A percentile compares a stretch with the other conserved stretches of the same genome.
These are phyloP conservation scores for Nicotiana sylvestris DNA, from an alignment of 257 asterid species.

Conservation along the genomic window DNA sequence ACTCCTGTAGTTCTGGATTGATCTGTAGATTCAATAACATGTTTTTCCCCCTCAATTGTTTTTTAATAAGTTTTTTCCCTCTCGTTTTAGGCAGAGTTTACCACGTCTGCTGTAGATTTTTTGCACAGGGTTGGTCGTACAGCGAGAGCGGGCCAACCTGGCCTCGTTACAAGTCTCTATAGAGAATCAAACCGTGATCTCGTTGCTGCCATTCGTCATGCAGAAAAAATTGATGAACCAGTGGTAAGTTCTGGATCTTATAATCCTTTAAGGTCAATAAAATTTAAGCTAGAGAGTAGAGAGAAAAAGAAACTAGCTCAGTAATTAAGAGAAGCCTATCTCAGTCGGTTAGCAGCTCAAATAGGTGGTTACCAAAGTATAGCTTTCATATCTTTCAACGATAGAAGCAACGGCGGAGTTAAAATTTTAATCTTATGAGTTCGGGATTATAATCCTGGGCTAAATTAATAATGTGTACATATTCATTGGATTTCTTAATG, in stretches of 20 bases:
- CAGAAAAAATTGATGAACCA: slow-evolving; percentile 60
- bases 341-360: no score
- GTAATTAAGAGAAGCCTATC: not conserved
- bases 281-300: not conserved
- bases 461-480: no score
- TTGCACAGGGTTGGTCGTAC: slow-evolving; percentile 97
- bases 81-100: slow-evolving; percentile 77
- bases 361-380: not conserved
- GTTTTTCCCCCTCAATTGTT: not conserved
- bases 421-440: no score
- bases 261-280: not conserved
- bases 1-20: not conserved
- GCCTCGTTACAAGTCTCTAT: slow-evolving; percentile 82
- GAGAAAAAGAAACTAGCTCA: not conserved
- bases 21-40: not conserved
- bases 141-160: slow-evolving; percentile 92
- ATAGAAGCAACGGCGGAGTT: not conserved
- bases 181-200: slow-evolving; percentile 66
- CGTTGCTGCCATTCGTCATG: slow-evolving; percentile 82
- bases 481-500: no score
- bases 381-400: not conserved
- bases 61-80: not conserved
- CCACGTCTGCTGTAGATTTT: slow-evolving; percentile 87
- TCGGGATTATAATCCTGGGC: no score
- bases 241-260: slow-evolving; percentile 50